Conservation (phyloP, 2,329 filamentous ascomycete genomes). For the Calonectria pauciramosa region DNA sequence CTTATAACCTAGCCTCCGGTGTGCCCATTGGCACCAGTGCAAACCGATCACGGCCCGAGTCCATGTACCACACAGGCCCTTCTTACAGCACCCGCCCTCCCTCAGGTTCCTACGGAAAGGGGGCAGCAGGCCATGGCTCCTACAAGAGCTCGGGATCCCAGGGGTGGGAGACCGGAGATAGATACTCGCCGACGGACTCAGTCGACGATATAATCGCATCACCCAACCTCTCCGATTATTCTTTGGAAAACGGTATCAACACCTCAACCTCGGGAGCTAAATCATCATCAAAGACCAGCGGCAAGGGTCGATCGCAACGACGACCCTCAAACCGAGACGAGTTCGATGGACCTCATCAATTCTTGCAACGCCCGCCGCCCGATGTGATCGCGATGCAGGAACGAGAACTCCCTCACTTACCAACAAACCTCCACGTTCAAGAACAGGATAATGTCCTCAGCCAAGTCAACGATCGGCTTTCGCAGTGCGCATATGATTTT, state of each 20-base stretch:
- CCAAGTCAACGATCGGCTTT: slow-evolving; percentile 86
- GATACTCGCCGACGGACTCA: slow-evolving; percentile 70
- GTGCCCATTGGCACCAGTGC: slow-evolving; percentile 50
- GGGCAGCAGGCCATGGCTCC: slow-evolving; percentile 48
- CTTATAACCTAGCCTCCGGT: slow-evolving; percentile 47
- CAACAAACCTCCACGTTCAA: slow-evolving; percentile 84
- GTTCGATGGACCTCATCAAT: slow-evolving; percentile 89
- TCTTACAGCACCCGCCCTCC: slow-evolving; percentile 59
- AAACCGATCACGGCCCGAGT: slow-evolving; percentile 56
- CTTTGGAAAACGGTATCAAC: slow-evolving; percentile 65
- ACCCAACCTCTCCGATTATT: slow-evolving; percentile 72
- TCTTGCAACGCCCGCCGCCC: slow-evolving; percentile 79
- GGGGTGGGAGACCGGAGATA: slow-evolving; percentile 62
- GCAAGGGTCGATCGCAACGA: slow-evolving; percentile 70
- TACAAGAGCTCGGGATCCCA: slow-evolving; percentile 59
- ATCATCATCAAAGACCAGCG: slow-evolving; percentile 55
- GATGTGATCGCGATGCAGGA: slow-evolving; percentile 83
- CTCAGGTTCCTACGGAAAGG: slow-evolving; percentile 55
- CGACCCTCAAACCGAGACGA: slow-evolving; percentile 87
- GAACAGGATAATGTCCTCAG: slow-evolving; percentile 87
- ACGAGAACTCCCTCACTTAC: slow-evolving; percentile 83
- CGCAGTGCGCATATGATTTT: slow-evolving; percentile 90
- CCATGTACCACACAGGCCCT: slow-evolving; percentile 54
- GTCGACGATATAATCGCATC: slow-evolving; percentile 71
- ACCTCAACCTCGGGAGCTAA: slow-evolving; percentile 56